A percentile compares a stretch with the other conserved stretches of the same genome.
These are phyloP conservation scores for Phytophthora sp. DNA, from an alignment of 352 stramenopile species.

Conservation along the genomic window DNA sequence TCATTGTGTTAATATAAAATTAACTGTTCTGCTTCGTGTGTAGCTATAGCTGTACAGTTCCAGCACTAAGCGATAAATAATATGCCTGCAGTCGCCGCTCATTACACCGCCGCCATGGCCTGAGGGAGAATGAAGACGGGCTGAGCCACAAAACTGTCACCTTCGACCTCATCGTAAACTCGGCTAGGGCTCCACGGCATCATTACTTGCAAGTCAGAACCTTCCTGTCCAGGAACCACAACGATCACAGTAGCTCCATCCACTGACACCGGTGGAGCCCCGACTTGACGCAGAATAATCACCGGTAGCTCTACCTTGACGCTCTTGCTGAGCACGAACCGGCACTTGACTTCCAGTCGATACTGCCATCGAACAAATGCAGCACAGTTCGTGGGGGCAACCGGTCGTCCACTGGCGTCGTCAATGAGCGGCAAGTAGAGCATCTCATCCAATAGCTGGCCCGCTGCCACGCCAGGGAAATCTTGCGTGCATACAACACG, in stretches of 20 bases:
- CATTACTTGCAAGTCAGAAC: neutral
- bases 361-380: slow-evolving; percentile 43
- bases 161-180: neutral
- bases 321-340: slow-evolving; percentile 42
- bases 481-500: slow-evolving; percentile 31
- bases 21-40: neutral
- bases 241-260: slow-evolving; percentile 22
- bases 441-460: slow-evolving; percentile 35
- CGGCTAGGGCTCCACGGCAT: slow-evolving; percentile 12
- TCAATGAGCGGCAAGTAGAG: slow-evolving; percentile 37
- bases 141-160: slow-evolving; percentile 7
- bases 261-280: slow-evolving; percentile 4
- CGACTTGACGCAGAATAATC: slow-evolving; percentile 33
- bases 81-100: neutral
- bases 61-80: neutral
- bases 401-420: slow-evolving; percentile 14
- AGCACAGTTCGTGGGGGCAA: slow-evolving; percentile 38
- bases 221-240: slow-evolving; percentile 14
- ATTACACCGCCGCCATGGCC: slow-evolving; percentile 19
- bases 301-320: slow-evolving; percentile 46
- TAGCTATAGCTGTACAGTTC: neutral
- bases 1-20: neutral
- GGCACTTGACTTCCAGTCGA: slow-evolving; percentile 41
- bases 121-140: slow-evolving; percentile 21
- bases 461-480: slow-evolving; percentile 33